Base-by-base conservation (phyloP, 2,329 filamentous ascomycete genomes). In the Aspergillus niger region DNA sequence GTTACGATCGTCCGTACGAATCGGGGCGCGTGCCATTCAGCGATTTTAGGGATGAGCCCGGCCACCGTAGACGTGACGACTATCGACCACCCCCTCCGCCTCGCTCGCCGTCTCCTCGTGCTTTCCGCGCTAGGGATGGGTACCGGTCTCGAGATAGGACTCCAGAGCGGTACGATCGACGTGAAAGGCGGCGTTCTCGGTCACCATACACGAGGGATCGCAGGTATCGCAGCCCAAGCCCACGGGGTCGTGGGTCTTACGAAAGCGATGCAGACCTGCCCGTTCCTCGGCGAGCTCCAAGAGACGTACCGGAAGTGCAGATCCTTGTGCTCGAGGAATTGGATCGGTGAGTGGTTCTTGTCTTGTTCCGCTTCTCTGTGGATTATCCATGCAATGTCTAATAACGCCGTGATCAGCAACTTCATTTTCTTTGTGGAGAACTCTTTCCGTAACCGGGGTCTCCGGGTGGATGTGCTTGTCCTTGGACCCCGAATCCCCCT, bases 301-400 rank as follows among this genome's bases (percentile, higher is more conserved):
- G 84, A 59, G 87, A 95, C 65, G 88, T 97, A 22, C 93, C 94
- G 2, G 92, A 98, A 68, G 90, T 97, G 15, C 92, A 97, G 73
- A 86, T 98, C 30, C 85, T 97, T 28, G 85, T 96, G 5, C 82
- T 94, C 48, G 88, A 94, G 65, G 88, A 92, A 66, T 83, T 96
- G 11, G 86, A 89, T 61, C 83, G 79, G 81, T 82, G 63, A 64
- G 76, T 60, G 54, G 28, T 30, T 11, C 28, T 15, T 13, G 10
- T 15, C 11, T 36, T 26, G 4, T 17, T 48, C 39, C 17, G 38
- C 13, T 57, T 36, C 10, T 20, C 49, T 24, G 17, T 13, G 17
- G 10, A 4, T 61, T 50, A 44, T 38, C 22, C 48, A 55, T 62
- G 32, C 32, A 36, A 36, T 24, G 58, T 57, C 56, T 67, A 61